These are phyloP conservation scores for Jimgerdemannia flammicorona DNA, from an alignment of 192 early-diverging fungal species.

Conservation along the genomic window DNA sequence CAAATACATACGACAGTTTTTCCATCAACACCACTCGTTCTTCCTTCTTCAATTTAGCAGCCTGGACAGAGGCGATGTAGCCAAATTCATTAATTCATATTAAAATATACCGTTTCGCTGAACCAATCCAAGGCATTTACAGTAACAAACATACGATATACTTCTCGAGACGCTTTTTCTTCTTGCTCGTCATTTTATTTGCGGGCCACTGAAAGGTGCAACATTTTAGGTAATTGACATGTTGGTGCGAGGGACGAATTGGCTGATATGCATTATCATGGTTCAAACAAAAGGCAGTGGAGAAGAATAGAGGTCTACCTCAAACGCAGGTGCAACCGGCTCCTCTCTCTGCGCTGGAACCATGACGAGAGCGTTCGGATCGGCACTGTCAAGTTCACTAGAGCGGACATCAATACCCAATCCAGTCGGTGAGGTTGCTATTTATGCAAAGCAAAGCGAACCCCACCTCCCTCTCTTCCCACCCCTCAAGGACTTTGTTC, in stretches of 20 bases:
- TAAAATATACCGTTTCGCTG: neutral
- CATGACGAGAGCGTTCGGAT: slow-evolving; percentile 30
- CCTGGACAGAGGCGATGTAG: slow-evolving; percentile 27
- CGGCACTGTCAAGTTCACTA: slow-evolving; percentile 3
- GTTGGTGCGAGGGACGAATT: neutral
- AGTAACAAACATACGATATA: slow-evolving; percentile 58
- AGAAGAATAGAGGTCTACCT: neutral
- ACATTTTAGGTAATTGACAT: neutral
- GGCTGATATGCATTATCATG: neutral
- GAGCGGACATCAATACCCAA: neutral
- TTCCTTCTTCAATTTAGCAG: slow-evolving; percentile 81
- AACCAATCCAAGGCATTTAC: neutral
- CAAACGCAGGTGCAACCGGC: neutral
- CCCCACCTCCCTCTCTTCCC: too few relatives aligned
- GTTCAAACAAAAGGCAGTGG: neutral
- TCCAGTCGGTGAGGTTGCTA: too few relatives aligned
- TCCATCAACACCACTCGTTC: slow-evolving; percentile 63
- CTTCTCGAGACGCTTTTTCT: slow-evolving; percentile 74
- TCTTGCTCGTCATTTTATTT: slow-evolving; percentile 58
- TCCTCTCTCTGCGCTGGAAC: slow-evolving; percentile 11
- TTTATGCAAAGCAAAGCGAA: too few relatives aligned
- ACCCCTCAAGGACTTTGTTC: too few relatives aligned
- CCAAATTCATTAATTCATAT: slow-evolving; percentile 1
- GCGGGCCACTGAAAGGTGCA: neutral
- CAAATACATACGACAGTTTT: slow-evolving; percentile 41